Base-by-base conservation (phyloP, 2,329 filamentous ascomycete genomes). In the Fusarium poae region DNA sequence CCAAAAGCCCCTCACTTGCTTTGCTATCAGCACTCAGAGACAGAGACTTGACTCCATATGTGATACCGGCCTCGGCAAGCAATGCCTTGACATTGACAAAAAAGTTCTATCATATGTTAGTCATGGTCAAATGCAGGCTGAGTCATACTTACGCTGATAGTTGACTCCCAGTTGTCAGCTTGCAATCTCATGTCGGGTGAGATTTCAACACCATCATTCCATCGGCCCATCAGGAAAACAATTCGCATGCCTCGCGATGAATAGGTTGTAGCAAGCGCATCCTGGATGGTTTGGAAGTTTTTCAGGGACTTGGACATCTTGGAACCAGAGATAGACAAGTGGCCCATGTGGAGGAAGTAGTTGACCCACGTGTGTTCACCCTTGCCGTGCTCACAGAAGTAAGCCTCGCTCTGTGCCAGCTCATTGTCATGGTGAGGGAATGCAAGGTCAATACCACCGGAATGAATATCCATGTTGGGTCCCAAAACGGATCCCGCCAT, bases 221-320 rank as follows among this genome's bases (percentile, higher is more conserved):
- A 98, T 49, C 88, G 89, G 44, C 94, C 93, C 72, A 97, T 87
- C 45, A 98, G 80, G 80, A 97, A 97, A 18, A 96, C 91, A 54
- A 97, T 91, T 45, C 95, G 88, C 81, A 97, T 85, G 57, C 89
- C 89, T 62, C 95, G 86, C 1, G 94, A 85, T 0, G 92, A 96
- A 84, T 93, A 97, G 13, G 80, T 84, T 3, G 82, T 85, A 13
- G 80, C 81, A 10, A 98, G 82, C 0, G 94, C 94, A 77, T 97
- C 92, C 30, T 93, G 87, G 66, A 98, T 97, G 0, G 95, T 97
- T 40, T 93, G 93, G 79, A 97, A 97, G 79, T 97, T 98, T 83
- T 98, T 97, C 59, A 98, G 81, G 18, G 90, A 93, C 79, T 98
- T 98, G 59, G 91, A 95, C 95, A 98, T 98, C 79, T 98, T 98